phyloP scores from a whole-genome alignment of 768 basidiomycete species.

The Holtermannia corniformis region DNA sequence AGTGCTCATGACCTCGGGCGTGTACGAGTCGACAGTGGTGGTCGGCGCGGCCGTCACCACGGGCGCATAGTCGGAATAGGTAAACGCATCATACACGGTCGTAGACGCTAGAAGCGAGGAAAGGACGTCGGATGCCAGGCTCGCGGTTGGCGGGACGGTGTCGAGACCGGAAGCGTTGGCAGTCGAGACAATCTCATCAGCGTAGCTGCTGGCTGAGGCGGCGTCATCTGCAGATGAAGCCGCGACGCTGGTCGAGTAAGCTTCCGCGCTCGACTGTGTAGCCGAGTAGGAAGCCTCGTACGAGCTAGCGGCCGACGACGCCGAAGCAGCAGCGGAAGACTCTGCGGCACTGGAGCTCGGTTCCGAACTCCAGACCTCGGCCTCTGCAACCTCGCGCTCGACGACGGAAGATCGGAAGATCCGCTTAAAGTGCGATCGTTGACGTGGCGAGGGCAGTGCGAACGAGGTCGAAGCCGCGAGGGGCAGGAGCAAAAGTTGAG shows the following conservation, averaged over 20 bases:
- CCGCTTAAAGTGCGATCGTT: conserved; percentile 10
- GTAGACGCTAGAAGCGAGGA: conserved; percentile 21
- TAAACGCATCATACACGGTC: conserved; percentile 23
- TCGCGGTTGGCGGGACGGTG: conserved; percentile 11
- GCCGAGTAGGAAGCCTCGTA: background rate
- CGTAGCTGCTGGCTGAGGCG: background rate
- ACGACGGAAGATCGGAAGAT: conserved; percentile 4
- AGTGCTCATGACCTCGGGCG: background rate
- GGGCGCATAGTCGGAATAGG: conserved; percentile 11
- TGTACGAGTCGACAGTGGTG: background rate
- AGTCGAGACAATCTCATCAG: background rate
- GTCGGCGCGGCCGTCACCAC: background rate
- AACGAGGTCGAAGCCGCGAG: conserved; percentile 15
- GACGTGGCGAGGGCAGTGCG: conserved; percentile 13
- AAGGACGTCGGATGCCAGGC: conserved; percentile 11
- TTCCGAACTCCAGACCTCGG: background rate
- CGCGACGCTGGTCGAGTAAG: background rate
- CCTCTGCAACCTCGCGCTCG: conserved; percentile 8
- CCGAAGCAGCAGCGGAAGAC: background rate
- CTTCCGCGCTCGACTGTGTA: background rate
- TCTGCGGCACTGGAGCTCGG: background rate
- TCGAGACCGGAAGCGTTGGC: conserved; percentile 11
- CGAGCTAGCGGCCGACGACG: background rate
- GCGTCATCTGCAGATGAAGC: background rate
- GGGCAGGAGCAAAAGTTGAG: conserved; percentile 22